Conservation (phyloP, 2,329 filamentous ascomycete species). For the Pestalotiopsis fici region DNA sequence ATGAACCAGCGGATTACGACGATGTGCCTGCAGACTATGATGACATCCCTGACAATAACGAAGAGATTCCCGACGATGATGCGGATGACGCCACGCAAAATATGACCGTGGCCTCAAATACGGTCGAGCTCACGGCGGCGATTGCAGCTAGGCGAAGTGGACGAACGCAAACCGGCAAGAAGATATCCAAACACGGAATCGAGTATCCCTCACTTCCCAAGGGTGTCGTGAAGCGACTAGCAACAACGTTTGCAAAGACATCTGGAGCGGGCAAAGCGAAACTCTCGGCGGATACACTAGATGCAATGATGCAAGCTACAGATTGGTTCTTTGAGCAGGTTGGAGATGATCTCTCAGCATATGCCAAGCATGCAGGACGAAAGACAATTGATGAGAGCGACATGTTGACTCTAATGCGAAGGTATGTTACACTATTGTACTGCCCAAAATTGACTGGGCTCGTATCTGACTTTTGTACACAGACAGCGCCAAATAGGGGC, state of each 20-base stretch:
- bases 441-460: slow-evolving; percentile 20
- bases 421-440: slow-evolving; percentile 55
- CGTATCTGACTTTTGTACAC: slow-evolving; percentile 21
- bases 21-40: background rate
- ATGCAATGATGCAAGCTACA: slow-evolving; percentile 75
- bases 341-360: slow-evolving; percentile 76
- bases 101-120: slow-evolving; percentile 16
- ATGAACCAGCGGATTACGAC: slow-evolving; percentile 10
- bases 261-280: slow-evolving; percentile 67
- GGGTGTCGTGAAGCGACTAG: slow-evolving; percentile 72
- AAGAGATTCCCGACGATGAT: slow-evolving; percentile 20
- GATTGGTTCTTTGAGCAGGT: slow-evolving; percentile 93
- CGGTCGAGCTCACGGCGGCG: slow-evolving; percentile 10
- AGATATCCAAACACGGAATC: slow-evolving; percentile 71
- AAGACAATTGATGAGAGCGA: slow-evolving; percentile 87
- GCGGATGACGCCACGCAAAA: slow-evolving; percentile 15
- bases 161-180: slow-evolving; percentile 46
- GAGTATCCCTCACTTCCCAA: slow-evolving; percentile 75
- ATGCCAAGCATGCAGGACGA: slow-evolving; percentile 78
- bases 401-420: slow-evolving; percentile 78
- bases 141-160: slow-evolving; percentile 19
- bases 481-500: slow-evolving; percentile 78
- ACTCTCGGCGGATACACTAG: slow-evolving; percentile 72
- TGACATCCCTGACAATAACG: background rate
- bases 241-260: slow-evolving; percentile 69